Evolutionary conservation across 176 grass and related monocot species (phyloP).

Genomic region (Canna indica): DNA sequence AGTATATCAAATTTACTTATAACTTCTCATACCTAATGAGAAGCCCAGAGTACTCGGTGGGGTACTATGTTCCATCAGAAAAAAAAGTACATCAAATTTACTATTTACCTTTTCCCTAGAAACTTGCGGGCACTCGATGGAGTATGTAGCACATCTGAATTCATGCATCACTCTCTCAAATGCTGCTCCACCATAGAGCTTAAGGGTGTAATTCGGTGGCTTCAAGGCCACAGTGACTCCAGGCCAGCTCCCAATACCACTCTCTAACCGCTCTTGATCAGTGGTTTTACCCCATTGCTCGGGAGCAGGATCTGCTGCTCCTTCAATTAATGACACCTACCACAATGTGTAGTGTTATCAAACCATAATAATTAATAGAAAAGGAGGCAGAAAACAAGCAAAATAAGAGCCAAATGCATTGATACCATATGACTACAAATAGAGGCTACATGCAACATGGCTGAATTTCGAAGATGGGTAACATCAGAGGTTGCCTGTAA

Average conservation of each 20-base stretch:
- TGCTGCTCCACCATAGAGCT: conserved; percentile 83
- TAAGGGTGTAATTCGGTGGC: conserved; percentile 72
- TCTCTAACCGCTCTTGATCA: conserved; percentile 67
- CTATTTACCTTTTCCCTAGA: conserved; percentile 84
- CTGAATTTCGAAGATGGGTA: conserved; percentile 61
- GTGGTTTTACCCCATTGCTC: conserved; percentile 98
- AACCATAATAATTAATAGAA: conserved; percentile 10
- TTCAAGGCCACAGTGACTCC: conserved; percentile 56
- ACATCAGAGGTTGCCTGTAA: conserved; percentile 87
- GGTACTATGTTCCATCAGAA: too few relatives aligned
- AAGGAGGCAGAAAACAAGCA: conserved; percentile 4
- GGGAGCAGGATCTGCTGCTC: conserved; percentile 85
- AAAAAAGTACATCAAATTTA: too few relatives aligned
- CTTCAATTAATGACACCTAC: conserved; percentile 75
- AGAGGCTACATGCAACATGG: conserved; percentile 85
- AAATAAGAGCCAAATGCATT: conserved; percentile 11
- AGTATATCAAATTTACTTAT: too few relatives aligned
- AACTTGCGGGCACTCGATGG: conserved; percentile 82
- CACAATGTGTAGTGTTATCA: neutral
- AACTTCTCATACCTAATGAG: too few relatives aligned
- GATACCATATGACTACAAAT: conserved; percentile 86
- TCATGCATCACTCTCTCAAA: conserved; percentile 97
- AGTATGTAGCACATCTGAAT: conserved; percentile 86
- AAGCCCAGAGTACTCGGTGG: too few relatives aligned
- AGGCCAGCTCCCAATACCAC: conserved; percentile 83